Evolutionary conservation across 208 protist species (phyloP).

Genomic region (Acanthamoeba healyi): DNA sequence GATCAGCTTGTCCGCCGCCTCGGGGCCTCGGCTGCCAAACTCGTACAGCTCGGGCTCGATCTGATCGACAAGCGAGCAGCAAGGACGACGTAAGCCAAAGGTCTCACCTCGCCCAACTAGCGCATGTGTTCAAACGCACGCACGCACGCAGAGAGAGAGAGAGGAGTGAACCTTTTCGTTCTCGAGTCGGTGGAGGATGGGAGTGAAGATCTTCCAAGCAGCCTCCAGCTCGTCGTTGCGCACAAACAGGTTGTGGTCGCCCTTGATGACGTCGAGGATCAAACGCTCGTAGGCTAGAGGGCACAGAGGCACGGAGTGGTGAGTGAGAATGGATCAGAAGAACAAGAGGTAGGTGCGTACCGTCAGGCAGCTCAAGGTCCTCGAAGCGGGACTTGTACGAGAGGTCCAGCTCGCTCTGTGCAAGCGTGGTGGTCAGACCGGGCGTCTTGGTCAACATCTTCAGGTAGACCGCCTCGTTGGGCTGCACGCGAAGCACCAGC

Average conservation of each 20-base stretch:
- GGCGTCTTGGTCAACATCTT: slow-evolving; percentile 88
- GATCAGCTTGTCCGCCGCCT: slow-evolving; percentile 80
- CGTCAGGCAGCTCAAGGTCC: slow-evolving; percentile 76
- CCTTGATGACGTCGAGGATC: too few relatives aligned
- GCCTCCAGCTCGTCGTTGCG: too few relatives aligned
- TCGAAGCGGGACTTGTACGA: slow-evolving; percentile 86
- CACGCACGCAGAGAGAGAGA: neutral
- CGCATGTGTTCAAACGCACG: too few relatives aligned
- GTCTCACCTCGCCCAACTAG: too few relatives aligned
- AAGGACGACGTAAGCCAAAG: neutral
- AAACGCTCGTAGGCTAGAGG: slow-evolving; percentile 93
- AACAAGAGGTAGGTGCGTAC: too few relatives aligned
- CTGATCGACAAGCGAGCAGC: slow-evolving; percentile 71
- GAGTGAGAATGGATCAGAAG: neutral
- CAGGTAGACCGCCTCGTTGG: slow-evolving; percentile 91
- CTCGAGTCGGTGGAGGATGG: slow-evolving; percentile 77
- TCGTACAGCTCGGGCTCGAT: slow-evolving; percentile 79
- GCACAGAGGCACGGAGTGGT: neutral
- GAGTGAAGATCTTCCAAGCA: too few relatives aligned
- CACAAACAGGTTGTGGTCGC: too few relatives aligned
- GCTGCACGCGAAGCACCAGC: slow-evolving; percentile 92
- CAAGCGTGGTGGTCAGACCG: slow-evolving; percentile 68
- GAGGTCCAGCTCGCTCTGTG: slow-evolving; percentile 88
- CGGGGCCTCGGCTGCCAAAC: slow-evolving; percentile 86
- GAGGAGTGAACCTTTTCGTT: neutral